phyloP scores from a whole-genome alignment of 1,139 yeast genomes.

The Magnusiomyces magnusii region DNA sequence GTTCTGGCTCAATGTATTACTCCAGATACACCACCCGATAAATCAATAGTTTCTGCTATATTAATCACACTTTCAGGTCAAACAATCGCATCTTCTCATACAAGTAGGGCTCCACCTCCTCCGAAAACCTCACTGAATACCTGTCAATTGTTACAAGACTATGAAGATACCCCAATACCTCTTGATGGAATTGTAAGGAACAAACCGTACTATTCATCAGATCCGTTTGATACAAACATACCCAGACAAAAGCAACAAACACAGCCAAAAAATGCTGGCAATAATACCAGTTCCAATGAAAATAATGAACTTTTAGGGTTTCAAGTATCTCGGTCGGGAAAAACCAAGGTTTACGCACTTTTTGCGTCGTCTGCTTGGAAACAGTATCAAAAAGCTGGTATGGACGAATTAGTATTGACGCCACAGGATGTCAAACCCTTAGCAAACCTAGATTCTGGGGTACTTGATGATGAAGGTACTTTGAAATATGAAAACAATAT shows the following conservation, averaged over 20 bases:
- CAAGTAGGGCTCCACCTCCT: conserved; percentile 23
- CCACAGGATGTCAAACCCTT: not conserved
- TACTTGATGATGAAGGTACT: not conserved
- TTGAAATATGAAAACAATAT: not conserved
- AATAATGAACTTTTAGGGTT: conserved; percentile 9
- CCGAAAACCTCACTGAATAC: not conserved
- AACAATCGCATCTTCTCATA: conserved; percentile 26
- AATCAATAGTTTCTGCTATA: conserved; percentile 25
- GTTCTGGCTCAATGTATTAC: conserved; percentile 27
- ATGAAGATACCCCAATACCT: not conserved
- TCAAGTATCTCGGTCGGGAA: conserved; percentile 25
- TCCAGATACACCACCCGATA: conserved; percentile 1
- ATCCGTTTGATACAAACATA: not conserved
- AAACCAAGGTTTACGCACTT: conserved; percentile 27
- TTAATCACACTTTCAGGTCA: conserved; percentile 24
- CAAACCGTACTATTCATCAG: not conserved
- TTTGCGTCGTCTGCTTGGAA: conserved; percentile 28
- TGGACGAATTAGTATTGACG: conserved; percentile 6
- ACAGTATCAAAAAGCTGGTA: conserved; percentile 21
- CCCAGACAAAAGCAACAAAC: too few species aligned
- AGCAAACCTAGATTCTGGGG: not conserved
- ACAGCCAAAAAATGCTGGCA: not conserved
- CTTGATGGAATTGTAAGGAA: not conserved
- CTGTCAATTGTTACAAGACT: not conserved
- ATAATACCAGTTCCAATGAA: not conserved